Evolutionary conservation across 2,329 filamentous ascomycete species (phyloP).

Genomic region (Neonectria magnoliae): DNA sequence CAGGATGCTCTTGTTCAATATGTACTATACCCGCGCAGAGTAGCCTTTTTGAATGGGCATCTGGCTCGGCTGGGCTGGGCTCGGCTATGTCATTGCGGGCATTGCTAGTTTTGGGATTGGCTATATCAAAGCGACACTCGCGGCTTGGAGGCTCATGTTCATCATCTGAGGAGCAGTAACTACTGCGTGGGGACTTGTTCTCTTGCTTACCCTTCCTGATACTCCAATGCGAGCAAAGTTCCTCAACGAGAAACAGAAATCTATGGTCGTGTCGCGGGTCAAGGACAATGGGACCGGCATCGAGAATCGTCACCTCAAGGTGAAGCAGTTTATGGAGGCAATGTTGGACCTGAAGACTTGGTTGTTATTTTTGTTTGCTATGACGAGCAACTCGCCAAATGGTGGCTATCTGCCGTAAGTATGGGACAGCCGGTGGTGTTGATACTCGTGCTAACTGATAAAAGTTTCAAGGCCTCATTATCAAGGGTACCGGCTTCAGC

Average conservation of each 20-base stretch:
- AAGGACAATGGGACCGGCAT: slow-evolving; percentile 61
- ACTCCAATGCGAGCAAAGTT: slow-evolving; percentile 61
- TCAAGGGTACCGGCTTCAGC: slow-evolving; percentile 35
- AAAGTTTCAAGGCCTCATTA: slow-evolving; percentile 39
- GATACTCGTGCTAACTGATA: slow-evolving; percentile 21
- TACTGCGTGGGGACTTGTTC: slow-evolving; percentile 61
- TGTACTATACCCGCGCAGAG: slow-evolving; percentile 34
- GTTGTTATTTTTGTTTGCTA: slow-evolving; percentile 63
- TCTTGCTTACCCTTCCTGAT: slow-evolving; percentile 64
- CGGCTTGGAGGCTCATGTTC: slow-evolving; percentile 26
- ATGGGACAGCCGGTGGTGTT: rapidly evolving
- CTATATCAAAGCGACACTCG: slow-evolving; percentile 25
- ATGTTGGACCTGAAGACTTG: slow-evolving; percentile 66
- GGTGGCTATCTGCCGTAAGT: slow-evolving; percentile 52
- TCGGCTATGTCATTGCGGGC: slow-evolving; percentile 34
- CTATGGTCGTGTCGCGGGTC: slow-evolving; percentile 59
- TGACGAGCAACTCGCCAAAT: slow-evolving; percentile 65
- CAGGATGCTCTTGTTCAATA: slow-evolving; percentile 31
- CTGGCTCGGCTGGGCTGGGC: slow-evolving; percentile 30
- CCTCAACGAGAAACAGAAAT: slow-evolving; percentile 55
- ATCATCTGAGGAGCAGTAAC: slow-evolving; percentile 40
- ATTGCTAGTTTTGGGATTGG: slow-evolving; percentile 36
- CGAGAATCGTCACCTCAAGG: slow-evolving; percentile 62
- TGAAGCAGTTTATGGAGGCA: slow-evolving; percentile 58
- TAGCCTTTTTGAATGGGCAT: slow-evolving; percentile 34